phyloP scores from a whole-genome alignment of 2,329 filamentous ascomycete species.

The Aspergillus tubingensis region DNA sequence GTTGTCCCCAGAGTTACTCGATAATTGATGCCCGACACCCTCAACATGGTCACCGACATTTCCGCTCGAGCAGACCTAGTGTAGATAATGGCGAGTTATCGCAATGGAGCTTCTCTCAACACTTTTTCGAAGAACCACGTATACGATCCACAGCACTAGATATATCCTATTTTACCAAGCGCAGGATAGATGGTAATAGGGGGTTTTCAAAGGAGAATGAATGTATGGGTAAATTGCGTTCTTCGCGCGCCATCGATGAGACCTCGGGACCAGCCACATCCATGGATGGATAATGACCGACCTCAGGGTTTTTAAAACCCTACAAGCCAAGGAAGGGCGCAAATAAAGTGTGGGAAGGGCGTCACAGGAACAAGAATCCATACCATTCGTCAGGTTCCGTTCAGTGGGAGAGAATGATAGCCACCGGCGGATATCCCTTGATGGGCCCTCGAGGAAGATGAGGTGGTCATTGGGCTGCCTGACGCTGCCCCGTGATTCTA shows the following conservation, averaged over 20 bases:
- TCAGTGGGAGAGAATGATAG: not conserved
- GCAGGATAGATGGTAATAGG: not conserved
- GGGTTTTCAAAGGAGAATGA: no score
- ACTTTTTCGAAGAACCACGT: not conserved
- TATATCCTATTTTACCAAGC: not conserved
- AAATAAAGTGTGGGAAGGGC: not conserved
- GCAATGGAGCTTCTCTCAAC: not conserved
- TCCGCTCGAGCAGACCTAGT: not conserved
- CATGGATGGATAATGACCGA: not conserved
- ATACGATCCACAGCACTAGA: not conserved
- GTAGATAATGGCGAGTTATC: not conserved
- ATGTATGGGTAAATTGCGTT: no score
- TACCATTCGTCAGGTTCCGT: not conserved
- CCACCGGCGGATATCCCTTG: slow-evolving; percentile 2
- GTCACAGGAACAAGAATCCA: not conserved
- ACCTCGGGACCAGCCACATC: not conserved
- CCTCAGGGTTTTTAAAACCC: not conserved
- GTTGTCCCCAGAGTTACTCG: not conserved
- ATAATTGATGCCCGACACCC: not conserved
- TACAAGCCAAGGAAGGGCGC: not conserved
- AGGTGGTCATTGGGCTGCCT: slow-evolving; percentile 6
- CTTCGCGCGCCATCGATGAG: not conserved
- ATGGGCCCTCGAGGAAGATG: not conserved
- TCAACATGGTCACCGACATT: not conserved
- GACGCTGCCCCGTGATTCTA: slow-evolving; percentile 11